Evolutionary conservation across 2,329 filamentous ascomycete genomes (phyloP), one percentile per base, ranked within the genome.

Genomic region (Plenodomus tracheiphilus): DNA sequence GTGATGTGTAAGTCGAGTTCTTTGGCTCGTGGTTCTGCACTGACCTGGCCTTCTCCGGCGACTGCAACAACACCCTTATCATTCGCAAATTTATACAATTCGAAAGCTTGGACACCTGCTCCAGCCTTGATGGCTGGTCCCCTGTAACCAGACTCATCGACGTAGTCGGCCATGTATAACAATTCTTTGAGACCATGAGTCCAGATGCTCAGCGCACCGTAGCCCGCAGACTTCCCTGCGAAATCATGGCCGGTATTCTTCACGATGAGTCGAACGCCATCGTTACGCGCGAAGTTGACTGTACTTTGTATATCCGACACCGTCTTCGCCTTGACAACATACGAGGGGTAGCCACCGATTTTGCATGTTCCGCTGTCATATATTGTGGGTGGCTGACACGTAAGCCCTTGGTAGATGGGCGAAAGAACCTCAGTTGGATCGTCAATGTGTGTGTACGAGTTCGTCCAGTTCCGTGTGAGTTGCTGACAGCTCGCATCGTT

Each of bases 211-310:
- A 69, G 38, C 5, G 63, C 47, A 2, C 59, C 61, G 21, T 45
- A 46, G 9, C 63, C 66, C 1, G 53, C 41, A 7, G 62, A 66
- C 32, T 67, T 68, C 6, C 66, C 66, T 0, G 51, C 30, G 46
- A 59, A 69, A 39, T 68, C 65, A 18, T 71, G 68, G 0, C 68
- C 65, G 1, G 68, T 70, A 25, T 67, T 69, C 28, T 64, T 65
- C n/a, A 71, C 47, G 1, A 69, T 49, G 2, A 71, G 49, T 1
- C 67, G 59, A 1, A 71, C 19, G 13, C 63, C 54, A 35, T 64
- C 40, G 5, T 60, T 58, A 0, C 59, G 46, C 1, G 59, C 67
- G 46, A 71, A 71, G 38, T 68, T 68, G 41, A 69, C 58, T 2
- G 50, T 59, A 8, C 59, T 45, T 36, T 68, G 64, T 1, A 69